phyloP scores from a whole-genome alignment of 495 filamentous ascomycete genomes.

The Penicillium canescens region DNA sequence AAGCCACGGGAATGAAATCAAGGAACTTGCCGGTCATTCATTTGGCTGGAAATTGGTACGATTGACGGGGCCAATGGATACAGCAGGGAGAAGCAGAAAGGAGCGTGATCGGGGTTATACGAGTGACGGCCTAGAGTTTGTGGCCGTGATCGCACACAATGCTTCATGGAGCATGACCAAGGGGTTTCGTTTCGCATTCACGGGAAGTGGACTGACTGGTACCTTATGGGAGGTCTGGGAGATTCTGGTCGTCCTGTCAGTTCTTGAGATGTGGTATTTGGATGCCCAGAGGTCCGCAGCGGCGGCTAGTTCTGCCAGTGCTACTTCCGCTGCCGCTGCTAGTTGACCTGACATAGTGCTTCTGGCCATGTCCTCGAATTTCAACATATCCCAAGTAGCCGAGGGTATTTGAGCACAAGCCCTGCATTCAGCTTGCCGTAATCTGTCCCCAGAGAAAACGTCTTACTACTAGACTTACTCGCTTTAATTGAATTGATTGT shows the following conservation, averaged over 20 bases:
- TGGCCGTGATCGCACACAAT: constrained; percentile 21
- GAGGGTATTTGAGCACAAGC: no score
- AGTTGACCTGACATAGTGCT: neutral
- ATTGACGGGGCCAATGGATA: constrained; percentile 1
- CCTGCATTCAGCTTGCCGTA: no score
- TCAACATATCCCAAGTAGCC: no score
- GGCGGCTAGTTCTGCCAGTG: neutral
- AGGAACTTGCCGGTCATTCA: constrained; percentile 12
- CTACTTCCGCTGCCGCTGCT: neutral
- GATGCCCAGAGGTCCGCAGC: constrained; percentile 4
- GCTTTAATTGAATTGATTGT: no score
- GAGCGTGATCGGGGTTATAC: constrained; percentile 9
- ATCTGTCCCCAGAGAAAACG: no score
- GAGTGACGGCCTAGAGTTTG: constrained; percentile 18
- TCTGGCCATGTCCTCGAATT: no score
- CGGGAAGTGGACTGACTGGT: constrained; percentile 12
- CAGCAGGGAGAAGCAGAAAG: constrained; percentile 9
- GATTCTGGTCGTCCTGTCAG: constrained; percentile 12
- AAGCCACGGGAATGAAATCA: constrained; percentile 17
- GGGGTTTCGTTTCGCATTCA: constrained; percentile 11
- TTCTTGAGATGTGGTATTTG: constrained; percentile 13
- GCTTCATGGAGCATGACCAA: constrained; percentile 16
- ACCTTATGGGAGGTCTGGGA: constrained; percentile 13
- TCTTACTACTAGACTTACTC: no score
- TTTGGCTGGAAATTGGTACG: constrained; percentile 17